These are phyloP conservation scores for Aspergillus diversus DNA, from an alignment of 495 filamentous ascomycete genomes.

Conservation along the genomic window DNA sequence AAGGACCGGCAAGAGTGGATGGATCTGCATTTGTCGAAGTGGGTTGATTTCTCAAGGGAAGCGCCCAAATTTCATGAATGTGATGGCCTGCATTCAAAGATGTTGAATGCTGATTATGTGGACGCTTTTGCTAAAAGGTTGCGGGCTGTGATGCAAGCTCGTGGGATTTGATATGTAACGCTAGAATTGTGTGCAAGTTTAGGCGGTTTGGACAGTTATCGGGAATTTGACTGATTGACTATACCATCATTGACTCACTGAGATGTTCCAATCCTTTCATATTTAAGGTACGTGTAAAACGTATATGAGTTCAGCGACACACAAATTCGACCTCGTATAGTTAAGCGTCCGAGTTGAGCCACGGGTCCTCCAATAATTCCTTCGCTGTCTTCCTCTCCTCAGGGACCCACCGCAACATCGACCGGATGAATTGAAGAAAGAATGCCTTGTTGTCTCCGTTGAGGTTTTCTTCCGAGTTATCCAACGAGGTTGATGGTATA, in stretches of 20 bases:
- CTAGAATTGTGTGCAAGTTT: too few species aligned
- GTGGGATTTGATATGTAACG: background rate
- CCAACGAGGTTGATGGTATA: slow-evolving; percentile 17
- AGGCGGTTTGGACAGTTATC: too few species aligned
- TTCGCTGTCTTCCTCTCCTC: slow-evolving; percentile 40
- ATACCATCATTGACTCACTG: too few species aligned
- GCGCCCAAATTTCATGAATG: background rate
- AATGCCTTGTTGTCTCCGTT: slow-evolving; percentile 28
- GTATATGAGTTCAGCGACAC: too few species aligned
- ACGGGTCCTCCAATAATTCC: slow-evolving; percentile 40
- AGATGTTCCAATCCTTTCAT: too few species aligned
- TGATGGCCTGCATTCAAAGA: background rate
- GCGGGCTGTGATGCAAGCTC: background rate
- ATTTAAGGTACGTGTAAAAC: too few species aligned
- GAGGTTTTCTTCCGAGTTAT: slow-evolving; percentile 28
- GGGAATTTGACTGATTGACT: too few species aligned
- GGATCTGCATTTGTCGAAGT: background rate
- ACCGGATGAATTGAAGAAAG: slow-evolving; percentile 42
- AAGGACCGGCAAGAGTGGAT: background rate
- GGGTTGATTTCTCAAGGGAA: background rate
- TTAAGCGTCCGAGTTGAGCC: slow-evolving; percentile 31
- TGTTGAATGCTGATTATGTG: background rate
- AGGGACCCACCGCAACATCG: slow-evolving; percentile 48
- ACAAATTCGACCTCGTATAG: background rate
- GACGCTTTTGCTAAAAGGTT: background rate